Evolutionary conservation across 192 early-diverging fungal species (phyloP), one percentile per base, ranked within the genome.

Genomic region (Coemansia sp.): DNA sequence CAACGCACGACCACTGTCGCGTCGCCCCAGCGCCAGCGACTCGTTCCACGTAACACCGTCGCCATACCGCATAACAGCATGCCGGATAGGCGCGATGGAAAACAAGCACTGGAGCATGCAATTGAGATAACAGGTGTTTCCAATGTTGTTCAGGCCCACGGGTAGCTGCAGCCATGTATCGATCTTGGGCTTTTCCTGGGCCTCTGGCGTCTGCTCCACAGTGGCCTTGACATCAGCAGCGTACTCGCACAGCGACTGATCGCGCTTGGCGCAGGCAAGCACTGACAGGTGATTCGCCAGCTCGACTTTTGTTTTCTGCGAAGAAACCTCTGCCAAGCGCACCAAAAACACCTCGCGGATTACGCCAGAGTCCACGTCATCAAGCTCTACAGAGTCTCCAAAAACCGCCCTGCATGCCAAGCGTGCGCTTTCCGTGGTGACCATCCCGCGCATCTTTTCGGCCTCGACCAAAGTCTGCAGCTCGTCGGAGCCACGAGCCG

Each of bases 71-170:
- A 93, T 59, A 6, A 94, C 87, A 1, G 89, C 75, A 8, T 87
- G 67, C 2, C 92, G 86, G 5, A 94, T 73, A 1, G 87, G 86
- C 33, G 79, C 56, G 3, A 94, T 64, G 0, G 90, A 90, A 58
- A 88, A 94, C 22, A 91, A 75, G 59, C 91, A 92, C 84, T 92
- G 89, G 22, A 96, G 75, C 20, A 96, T 73, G 41, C 91, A 92
- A 72, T 95, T 96, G 17, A 96, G 82, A 70, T 96, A 96, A 76
- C 94, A 96, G 0, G 94, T 96, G 53, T 93, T 93, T 45, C 92
- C 93, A 72, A 94, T 91, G 60, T 96, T 96, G 33, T 84, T 79
- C 43, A 93, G 85, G 6, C 92, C 93, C 0, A 90, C 85, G 6
- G 92, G 92, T 37, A 87, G 85, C 57, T 82, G 72, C 65, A 51